Evolutionary conservation across 2,329 filamentous ascomycete species (phyloP), one percentile per base, ranked within the genome.

Genomic region (Beauveria rudraprayagi): DNA sequence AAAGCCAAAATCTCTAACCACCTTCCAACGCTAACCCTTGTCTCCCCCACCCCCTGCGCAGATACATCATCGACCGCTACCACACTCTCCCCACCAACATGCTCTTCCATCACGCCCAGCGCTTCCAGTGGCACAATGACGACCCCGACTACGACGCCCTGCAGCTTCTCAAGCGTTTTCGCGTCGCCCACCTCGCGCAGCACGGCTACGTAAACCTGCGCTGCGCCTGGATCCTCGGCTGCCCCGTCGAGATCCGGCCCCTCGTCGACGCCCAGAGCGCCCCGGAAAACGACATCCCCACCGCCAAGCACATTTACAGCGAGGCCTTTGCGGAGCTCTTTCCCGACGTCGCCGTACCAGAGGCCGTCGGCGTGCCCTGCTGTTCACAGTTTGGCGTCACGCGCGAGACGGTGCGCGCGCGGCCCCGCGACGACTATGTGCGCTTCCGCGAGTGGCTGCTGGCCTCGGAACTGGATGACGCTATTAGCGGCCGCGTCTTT

Each of bases 311-410:
- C 52, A 67, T 77, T 40, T 78, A 77, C 66, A 75, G 74, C 66
- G 64, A 67, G 40, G 73, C 76, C 6, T 81, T 78, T 63, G 65
- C 72, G 61, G 70, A 78, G 63, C 67, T 80, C 1, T 70, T 78
- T 37, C 76, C 74, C 2, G 71, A 68, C 14, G 63, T 75, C 4
- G 67, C 70, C n/a, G 74, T 83, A 4, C 82, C 83, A 0, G 69
- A 74, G 1, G 67, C 77, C 11, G 76, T 87, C 9, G 83, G 78
- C 2, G 79, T 80, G 5, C 77, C 83, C n/a, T 88, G 85, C 68
- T 88, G 85, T 70, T 83, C 84, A 19, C 85, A 88, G 70, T 88
- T 88, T 63, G 85, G 81, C 0, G 80, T 87, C 7, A 82, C 82
- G 3, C 73, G 77, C 8, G 77, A 81, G 7, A 78, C 78, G 51